A percentile compares a stretch with the other conserved stretches of the same genome.
Evolutionary conservation across 1,284 basidiomycete species (phyloP).

Genomic region (Hemileia vastatrix): DNA sequence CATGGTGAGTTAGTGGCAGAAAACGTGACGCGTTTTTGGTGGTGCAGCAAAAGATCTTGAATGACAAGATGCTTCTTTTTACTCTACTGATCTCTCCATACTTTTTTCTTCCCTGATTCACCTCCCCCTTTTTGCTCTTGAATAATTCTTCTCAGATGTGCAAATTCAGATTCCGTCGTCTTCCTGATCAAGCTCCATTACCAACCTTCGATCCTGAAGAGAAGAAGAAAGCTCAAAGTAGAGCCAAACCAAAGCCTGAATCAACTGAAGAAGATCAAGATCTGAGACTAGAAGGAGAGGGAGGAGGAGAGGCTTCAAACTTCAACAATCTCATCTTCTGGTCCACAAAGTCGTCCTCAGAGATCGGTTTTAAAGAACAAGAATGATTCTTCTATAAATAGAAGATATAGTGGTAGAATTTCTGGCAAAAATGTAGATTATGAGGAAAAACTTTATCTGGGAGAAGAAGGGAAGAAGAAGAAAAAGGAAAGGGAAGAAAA

Average conservation of each 20-base stretch:
- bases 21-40: no score
- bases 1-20: no score
- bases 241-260: neutral
- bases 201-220: conserved; percentile 25
- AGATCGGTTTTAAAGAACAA: neutral
- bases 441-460: no score
- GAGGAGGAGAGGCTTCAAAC: neutral
- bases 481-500: no score
- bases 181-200: conserved; percentile 23
- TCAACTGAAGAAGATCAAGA: neutral
- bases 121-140: no score
- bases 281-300: neutral
- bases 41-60: neutral
- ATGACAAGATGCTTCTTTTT: neutral
- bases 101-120: neutral
- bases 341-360: neutral
- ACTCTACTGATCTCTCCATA: neutral
- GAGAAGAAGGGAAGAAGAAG: no score
- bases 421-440: no score
- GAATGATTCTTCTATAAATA: neutral
- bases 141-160: conserved; percentile 18
- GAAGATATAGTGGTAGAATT: no score
- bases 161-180: conserved; percentile 23
- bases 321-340: neutral
- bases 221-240: neutral